Evolutionary conservation across 2,329 filamentous ascomycete species (phyloP), one percentile per base, ranked within the genome.

Genomic region (Metarhizium robertsii): DNA sequence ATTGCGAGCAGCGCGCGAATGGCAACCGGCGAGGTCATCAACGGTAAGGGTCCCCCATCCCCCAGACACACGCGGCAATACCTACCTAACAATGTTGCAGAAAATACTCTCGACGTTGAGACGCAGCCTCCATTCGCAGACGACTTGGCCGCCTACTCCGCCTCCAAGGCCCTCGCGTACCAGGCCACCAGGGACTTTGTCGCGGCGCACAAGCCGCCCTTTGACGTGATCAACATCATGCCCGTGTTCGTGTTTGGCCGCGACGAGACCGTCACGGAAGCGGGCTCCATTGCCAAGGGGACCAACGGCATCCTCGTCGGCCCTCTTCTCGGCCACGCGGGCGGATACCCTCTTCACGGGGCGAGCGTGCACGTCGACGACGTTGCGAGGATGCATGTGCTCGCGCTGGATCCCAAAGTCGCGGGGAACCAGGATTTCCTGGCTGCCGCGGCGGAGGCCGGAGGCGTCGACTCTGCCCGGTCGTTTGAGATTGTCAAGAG

Each of bases 311-410:
- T 68, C 38, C 57, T 72, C 8, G 61, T 73, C 53, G 66, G 66
- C 4, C 64, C 68, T 30, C 59, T 73, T 20, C 61, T 69, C 7
- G 71, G 71, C 13, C 59, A 64, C 45, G 56, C 59, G 29, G 60
- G 60, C 46, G 59, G 61, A 1, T 54, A 58, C 20, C 55, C 53
- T 8, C 61, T 64, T 29, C 59, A 63, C 5, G 69, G 70, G 20
- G 61, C 60, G 16, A 65, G 64, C 8, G 71, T 73, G 14, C 67
- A 73, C 55, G 61, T 72, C 16, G 66, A 73, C 52, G 71, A 74
- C 54, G 70, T 72, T 4, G 71, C 72, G 2, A 63, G 62, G 30
- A 66, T 67, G 6, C 73, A 75, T 53, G 66, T 75, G 32, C 57
- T 60, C 5, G 70, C 72, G 4, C 65, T 75, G 5, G 57, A 69